phyloP scores from a whole-genome alignment of 257 asterid species.

The Haberlea rhodopensis region DNA sequence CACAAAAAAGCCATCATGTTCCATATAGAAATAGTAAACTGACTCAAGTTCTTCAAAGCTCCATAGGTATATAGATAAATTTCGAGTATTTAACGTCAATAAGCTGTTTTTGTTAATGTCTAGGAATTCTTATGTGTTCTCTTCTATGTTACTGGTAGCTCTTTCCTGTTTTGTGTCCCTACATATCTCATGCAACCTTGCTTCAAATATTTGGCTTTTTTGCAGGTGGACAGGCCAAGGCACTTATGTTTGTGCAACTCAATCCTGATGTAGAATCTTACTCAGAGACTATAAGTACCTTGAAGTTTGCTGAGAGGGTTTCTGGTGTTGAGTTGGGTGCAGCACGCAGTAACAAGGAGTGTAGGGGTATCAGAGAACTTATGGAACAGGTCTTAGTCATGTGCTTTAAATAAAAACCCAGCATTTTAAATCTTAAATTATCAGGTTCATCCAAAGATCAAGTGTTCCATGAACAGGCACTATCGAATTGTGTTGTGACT shows the following conservation, averaged over 20 bases:
- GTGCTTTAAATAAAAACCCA: neutral
- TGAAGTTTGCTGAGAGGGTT: slow-evolving; percentile 97
- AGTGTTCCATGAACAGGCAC: too few species aligned
- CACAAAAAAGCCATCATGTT: slow-evolving; percentile 75
- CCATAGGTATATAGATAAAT: slow-evolving; percentile 58
- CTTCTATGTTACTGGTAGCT: slow-evolving; percentile 3
- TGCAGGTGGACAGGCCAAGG: slow-evolving; percentile 93
- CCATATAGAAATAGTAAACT: slow-evolving; percentile 94
- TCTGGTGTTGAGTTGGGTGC: slow-evolving; percentile 98
- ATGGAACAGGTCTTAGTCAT: slow-evolving; percentile 75
- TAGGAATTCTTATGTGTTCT: slow-evolving; percentile 15
- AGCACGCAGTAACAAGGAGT: slow-evolving; percentile 79
- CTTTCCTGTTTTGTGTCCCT: slow-evolving; percentile 8
- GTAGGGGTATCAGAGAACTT: slow-evolving; percentile 82
- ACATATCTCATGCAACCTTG: slow-evolving; percentile 12
- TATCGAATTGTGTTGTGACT: too few species aligned
- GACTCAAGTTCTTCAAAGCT: slow-evolving; percentile 96
- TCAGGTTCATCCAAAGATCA: too few species aligned
- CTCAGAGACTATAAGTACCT: slow-evolving; percentile 84
- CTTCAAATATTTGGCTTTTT: neutral
- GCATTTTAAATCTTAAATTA: slow-evolving; percentile 2
- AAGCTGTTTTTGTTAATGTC: slow-evolving; percentile 6
- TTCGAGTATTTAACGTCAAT: slow-evolving; percentile 4
- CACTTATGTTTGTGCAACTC: slow-evolving; percentile 91
- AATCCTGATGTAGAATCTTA: slow-evolving; percentile 93